Evolutionary conservation across 768 basidiomycete species (phyloP).

Genomic region (Boletus reticulatus): DNA sequence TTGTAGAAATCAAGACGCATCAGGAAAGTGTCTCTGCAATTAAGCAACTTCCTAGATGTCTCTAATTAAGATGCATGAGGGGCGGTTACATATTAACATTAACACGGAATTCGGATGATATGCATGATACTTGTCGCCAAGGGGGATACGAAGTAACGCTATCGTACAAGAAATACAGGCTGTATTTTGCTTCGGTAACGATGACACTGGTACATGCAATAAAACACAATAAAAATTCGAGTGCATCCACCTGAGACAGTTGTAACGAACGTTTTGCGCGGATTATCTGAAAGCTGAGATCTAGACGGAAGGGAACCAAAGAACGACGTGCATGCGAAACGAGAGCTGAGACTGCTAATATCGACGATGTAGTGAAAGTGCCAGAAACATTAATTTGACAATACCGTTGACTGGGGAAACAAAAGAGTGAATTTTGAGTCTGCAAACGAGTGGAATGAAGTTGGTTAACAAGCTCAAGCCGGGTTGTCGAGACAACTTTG

Average conservation of each 20-base stretch:
- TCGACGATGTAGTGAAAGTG: constrained; percentile 4
- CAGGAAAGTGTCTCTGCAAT: too few relatives aligned
- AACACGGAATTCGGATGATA: constrained; percentile 2
- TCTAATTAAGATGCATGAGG: too few relatives aligned
- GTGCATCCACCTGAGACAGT: constrained; percentile 16
- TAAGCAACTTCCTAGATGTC: too few relatives aligned
- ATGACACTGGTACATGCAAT: constrained; percentile 21
- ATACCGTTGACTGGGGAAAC: neutral
- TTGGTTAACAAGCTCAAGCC: neutral
- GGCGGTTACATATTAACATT: neutral
- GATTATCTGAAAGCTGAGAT: neutral
- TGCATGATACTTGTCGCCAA: neutral
- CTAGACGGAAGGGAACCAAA: constrained; percentile 1
- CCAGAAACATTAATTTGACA: neutral
- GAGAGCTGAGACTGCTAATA: constrained; percentile 2
- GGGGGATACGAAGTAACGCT: neutral
- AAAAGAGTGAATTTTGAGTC: neutral
- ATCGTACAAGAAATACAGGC: constrained; percentile 21
- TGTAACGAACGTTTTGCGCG: constrained; percentile 14
- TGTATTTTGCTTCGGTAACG: constrained; percentile 1
- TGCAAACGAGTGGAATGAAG: neutral
- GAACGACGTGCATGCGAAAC: constrained; percentile 4
- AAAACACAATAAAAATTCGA: constrained; percentile 8
- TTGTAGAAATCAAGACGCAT: too few relatives aligned
- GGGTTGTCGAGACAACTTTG: neutral